Base-by-base conservation (phyloP, 2,329 filamentous ascomycete species). In the Aspergillus transmontanensis region DNA sequence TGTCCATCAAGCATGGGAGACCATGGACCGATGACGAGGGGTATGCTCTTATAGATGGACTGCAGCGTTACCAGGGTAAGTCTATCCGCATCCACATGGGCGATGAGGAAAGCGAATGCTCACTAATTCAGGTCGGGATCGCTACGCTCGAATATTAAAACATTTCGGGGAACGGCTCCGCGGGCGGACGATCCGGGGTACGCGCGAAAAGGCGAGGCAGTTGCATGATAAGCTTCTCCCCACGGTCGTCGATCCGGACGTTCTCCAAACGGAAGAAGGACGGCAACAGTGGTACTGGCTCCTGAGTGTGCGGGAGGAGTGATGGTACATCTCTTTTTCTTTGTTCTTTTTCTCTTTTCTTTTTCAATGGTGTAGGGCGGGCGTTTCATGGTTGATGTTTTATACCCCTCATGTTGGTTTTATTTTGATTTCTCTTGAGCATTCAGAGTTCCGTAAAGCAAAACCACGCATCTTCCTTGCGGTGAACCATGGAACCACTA, bases 401-500 rank as follows among this genome's bases (percentile, higher is more conserved):
- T 53, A 21, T 28, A 51, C 51, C 48, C 51, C n/a, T 36, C 16
- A 28, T 16, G n/a, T n/a, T n/a, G 12, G 21, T 55, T 55, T 39
- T 23, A 55, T 39, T 39, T 26, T 36, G n/a, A 54, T 30, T 53
- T 34, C 23, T 48, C 45, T 48, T 28, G 45, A 26, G 16, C 4
- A 16, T 45, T 43, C 6, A 4, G 21, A 45, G 41, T 45, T 23
- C 9, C 45, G 41, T 56, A 60, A 36, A 64, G 16, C 5, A 36
- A 36, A 36, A 6, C 34, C 12, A 36, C 34, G 34, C 12, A 16
- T 16, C 34, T 36, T 21, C 23, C 30, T 10, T 48, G 41, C 10
- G 62, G 43, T 55, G 69, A 73, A 72, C 71, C 71, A 68, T 71
- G 70, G 71, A 71, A 68, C 58, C 55, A 12, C 26, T 64, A 66